Conservation (phyloP, 257 asterid species). For the Salvia hispanica region DNA sequence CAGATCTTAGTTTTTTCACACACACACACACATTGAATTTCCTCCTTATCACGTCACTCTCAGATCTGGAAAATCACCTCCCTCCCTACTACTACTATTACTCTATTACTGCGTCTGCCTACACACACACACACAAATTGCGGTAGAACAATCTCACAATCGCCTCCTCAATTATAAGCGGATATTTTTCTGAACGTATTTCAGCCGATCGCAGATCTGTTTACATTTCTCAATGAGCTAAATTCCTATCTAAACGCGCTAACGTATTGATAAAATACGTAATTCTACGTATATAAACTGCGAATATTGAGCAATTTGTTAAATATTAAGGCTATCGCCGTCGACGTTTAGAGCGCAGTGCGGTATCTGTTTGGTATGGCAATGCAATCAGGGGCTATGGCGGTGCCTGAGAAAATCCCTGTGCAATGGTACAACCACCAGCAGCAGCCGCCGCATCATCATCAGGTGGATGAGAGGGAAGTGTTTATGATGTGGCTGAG, state of each 20-base stretch:
- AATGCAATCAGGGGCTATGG: slow-evolving; percentile 58
- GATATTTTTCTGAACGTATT: slow-evolving; percentile 30
- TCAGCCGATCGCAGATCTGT: slow-evolving; percentile 42
- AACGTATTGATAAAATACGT: slow-evolving; percentile 16
- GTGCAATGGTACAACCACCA: slow-evolving; percentile 52
- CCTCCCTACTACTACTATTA: slow-evolving; percentile 12
- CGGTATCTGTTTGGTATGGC: slow-evolving; percentile 39
- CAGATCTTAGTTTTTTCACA: slow-evolving; percentile 35
- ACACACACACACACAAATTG: slow-evolving; percentile 30
- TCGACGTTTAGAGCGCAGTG: slow-evolving; percentile 13
- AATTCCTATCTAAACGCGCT: slow-evolving; percentile 21
- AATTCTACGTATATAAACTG: slow-evolving; percentile 21
- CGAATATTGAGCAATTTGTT: slow-evolving; percentile 3
- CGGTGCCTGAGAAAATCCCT: slow-evolving; percentile 53
- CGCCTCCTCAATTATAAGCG: slow-evolving; percentile 15
- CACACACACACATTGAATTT: slow-evolving; percentile 12
- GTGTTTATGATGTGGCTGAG: slow-evolving; percentile 77
- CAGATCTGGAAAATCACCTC: slow-evolving; percentile 49
- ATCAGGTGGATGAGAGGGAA: slow-evolving; percentile 69
- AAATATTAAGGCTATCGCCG: not conserved
- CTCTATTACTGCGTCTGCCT: slow-evolving; percentile 26
- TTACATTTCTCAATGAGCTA: slow-evolving; percentile 39
- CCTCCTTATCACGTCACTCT: slow-evolving; percentile 39
- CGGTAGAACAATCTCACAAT: slow-evolving; percentile 8
- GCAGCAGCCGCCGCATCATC: slow-evolving; percentile 36